A percentile compares a stretch with the other conserved stretches of the same genome.
phyloP scores from a whole-genome alignment of 306 rosid genomes.

The Cucurbita pepo region DNA sequence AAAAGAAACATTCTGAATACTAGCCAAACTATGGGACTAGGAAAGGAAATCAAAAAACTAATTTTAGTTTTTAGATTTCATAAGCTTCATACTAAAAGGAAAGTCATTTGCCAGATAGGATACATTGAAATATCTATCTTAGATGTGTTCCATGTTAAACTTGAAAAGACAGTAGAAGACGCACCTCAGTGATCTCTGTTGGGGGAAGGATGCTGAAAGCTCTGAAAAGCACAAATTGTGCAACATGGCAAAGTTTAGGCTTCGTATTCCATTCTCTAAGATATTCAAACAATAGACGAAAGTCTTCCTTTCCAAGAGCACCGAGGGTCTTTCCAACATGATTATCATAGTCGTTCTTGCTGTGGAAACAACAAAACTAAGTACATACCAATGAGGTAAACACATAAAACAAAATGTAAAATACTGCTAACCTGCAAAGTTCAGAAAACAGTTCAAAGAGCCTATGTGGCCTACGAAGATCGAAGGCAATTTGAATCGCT shows the following conservation, averaged over 20 bases:
- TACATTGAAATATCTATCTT: neutral
- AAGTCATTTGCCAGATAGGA: neutral
- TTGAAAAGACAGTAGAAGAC: neutral
- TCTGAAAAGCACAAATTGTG: conserved; percentile 64
- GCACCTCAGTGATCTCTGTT: conserved; percentile 51
- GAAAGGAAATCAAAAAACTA: neutral
- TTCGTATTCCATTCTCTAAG: conserved; percentile 86
- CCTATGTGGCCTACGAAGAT: conserved; percentile 71
- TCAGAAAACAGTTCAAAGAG: conserved; percentile 46
- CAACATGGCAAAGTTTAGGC: conserved; percentile 75
- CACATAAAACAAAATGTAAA: neutral
- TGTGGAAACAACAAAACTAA: conserved; percentile 24
- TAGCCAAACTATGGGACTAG: neutral
- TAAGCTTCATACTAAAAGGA: neutral
- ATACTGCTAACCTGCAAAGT: conserved; percentile 60
- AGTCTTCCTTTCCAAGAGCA: conserved; percentile 46
- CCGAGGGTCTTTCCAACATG: conserved; percentile 46
- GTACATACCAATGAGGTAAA: neutral
- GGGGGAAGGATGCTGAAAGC: conserved; percentile 67
- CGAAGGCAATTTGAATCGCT: conserved; percentile 79
- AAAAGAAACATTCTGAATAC: neutral
- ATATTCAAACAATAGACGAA: conserved; percentile 42
- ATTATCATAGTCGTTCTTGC: conserved; percentile 43
- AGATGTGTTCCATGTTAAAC: neutral
- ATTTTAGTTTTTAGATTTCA: neutral